Conservation (phyloP, 169 alveolate genomes). For the Eimeria mitis region DNA sequence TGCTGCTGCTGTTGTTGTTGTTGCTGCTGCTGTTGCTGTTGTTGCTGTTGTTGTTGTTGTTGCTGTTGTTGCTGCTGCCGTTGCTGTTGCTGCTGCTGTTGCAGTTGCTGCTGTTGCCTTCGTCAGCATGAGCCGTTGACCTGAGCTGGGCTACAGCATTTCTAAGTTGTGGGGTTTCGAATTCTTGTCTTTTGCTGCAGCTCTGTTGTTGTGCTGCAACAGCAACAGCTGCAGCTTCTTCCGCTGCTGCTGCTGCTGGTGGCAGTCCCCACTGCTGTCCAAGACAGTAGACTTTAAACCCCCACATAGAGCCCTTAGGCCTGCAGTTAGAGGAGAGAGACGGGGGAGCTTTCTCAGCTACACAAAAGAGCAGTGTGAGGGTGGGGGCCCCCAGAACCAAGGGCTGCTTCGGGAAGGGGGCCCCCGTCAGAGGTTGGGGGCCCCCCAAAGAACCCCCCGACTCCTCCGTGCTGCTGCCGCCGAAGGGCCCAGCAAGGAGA, state of each 20-base stretch:
- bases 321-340: neutral
- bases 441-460: neutral
- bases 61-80: neutral
- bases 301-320: constrained; percentile 42
- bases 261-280: constrained; percentile 69
- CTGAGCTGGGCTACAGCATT: neutral
- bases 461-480: constrained; percentile 35
- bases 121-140: neutral
- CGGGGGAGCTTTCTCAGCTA: neutral
- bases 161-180: neutral
- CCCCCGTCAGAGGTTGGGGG: neutral
- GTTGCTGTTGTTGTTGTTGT: constrained; percentile 1
- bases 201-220: neutral
- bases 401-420: constrained; percentile 48
- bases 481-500: constrained; percentile 38
- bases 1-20: constrained; percentile 14
- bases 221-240: constrained; percentile 54
- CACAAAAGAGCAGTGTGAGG: neutral
- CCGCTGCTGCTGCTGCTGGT: constrained; percentile 52
- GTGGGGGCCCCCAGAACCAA: constrained; percentile 5
- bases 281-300: constrained; percentile 38
- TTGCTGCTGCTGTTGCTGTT: constrained; percentile 6
- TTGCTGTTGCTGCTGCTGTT: neutral
- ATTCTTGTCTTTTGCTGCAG: neutral
- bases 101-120: constrained; percentile 3